Conservation (phyloP, 305 asterid genomes). For the Stenogyne calaminthoides region DNA sequence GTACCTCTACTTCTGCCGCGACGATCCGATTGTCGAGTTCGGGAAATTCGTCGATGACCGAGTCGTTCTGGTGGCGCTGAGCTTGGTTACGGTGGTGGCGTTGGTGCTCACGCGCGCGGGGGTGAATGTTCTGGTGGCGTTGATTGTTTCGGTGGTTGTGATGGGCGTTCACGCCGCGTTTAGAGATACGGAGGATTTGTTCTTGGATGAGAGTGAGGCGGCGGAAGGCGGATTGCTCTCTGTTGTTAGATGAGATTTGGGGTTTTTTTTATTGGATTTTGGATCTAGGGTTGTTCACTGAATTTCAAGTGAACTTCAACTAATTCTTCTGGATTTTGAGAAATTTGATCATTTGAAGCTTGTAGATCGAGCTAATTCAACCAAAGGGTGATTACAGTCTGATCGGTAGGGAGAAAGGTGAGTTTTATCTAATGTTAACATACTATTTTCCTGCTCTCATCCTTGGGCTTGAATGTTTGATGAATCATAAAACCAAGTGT, state of each 20-base stretch:
- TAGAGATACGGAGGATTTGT: slow-evolving; percentile 73
- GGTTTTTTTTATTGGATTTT: neutral
- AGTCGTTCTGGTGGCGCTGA: slow-evolving; percentile 49
- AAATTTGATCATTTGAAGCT: neutral
- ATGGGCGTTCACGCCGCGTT: slow-evolving; percentile 60
- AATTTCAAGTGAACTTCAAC: neutral
- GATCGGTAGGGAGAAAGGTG: neutral
- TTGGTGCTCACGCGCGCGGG: slow-evolving; percentile 67
- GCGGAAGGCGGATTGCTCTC: slow-evolving; percentile 79
- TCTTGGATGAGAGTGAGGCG: slow-evolving; percentile 77
- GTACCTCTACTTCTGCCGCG: slow-evolving; percentile 59
- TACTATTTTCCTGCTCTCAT: neutral
- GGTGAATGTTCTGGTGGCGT: slow-evolving; percentile 60
- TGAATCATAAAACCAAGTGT: neutral
- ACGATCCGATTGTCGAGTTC: slow-evolving; percentile 48
- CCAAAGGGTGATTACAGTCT: neutral
- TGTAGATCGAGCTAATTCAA: neutral
- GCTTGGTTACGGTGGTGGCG: slow-evolving; percentile 67
- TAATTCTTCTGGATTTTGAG: neutral
- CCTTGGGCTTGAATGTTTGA: neutral
- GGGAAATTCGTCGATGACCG: slow-evolving; percentile 64
- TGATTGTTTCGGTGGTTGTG: slow-evolving; percentile 54
- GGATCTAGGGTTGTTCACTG: neutral
- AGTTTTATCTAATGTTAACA: neutral
- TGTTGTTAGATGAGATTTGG: slow-evolving; percentile 50